Evolutionary conservation across 208 protist species (phyloP).

Genomic region (Crithidia expoeki): DNA sequence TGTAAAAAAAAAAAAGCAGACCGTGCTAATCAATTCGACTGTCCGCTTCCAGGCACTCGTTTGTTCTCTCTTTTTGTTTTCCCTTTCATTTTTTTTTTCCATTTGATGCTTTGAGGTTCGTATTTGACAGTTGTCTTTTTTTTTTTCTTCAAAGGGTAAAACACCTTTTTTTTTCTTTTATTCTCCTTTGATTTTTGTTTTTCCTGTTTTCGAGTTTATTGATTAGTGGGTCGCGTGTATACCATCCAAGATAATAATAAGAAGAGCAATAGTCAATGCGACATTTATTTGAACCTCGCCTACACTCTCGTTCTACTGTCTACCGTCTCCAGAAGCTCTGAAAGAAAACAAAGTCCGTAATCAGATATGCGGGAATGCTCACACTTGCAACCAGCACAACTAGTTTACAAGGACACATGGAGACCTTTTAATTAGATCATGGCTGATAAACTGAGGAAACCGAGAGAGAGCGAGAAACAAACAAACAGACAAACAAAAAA

Average conservation of each 20-base stretch:
- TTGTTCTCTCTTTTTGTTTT: not conserved
- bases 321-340: no score
- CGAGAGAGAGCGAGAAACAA: not conserved
- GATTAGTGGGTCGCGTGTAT: not conserved
- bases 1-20: no score
- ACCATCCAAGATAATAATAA: not conserved
- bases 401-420: not conserved
- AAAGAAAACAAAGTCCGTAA: not conserved
- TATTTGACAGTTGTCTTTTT: no score
- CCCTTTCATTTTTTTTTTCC: not conserved
- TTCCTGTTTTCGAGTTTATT: not conserved
- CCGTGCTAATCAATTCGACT: constrained; percentile 11
- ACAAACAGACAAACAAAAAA: not conserved
- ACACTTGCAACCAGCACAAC: constrained; percentile 2
- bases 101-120: no score
- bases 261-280: not conserved
- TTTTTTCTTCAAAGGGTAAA: constrained; percentile 15
- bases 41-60: constrained; percentile 2
- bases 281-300: no score
- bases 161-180: constrained; percentile 11
- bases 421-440: no score
- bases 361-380: not conserved
- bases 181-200: constrained; percentile 2
- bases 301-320: no score
- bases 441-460: not conserved